These are phyloP conservation scores for Cryptococcus wingfieldii DNA, from an alignment of 1,284 basidiomycete species.

Conservation along the genomic window DNA sequence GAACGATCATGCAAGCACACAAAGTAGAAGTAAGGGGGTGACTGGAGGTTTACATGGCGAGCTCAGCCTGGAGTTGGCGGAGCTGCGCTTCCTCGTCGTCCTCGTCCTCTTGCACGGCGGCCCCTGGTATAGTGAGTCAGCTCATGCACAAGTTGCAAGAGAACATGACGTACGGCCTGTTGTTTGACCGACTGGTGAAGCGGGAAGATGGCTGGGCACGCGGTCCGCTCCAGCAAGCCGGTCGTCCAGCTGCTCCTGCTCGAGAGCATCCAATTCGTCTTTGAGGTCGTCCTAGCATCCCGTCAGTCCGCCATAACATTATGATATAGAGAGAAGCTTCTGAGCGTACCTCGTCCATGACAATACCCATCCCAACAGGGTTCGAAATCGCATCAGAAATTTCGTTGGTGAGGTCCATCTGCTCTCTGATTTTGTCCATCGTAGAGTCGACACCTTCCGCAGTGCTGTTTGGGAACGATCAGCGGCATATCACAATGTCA, in stretches of 20 bases:
- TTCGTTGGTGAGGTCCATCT: slow-evolving; percentile 91
- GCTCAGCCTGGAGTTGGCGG: slow-evolving; percentile 81
- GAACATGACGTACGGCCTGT: slow-evolving; percentile 49
- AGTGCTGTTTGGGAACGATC: slow-evolving; percentile 55
- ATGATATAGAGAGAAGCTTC: neutral
- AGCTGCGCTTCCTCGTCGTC: slow-evolving; percentile 93
- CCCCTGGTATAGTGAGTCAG: slow-evolving; percentile 1
- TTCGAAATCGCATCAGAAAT: slow-evolving; percentile 91
- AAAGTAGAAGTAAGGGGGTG: neutral
- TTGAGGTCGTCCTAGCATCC: slow-evolving; percentile 68
- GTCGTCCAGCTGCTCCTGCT: slow-evolving; percentile 86
- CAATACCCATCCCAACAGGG: slow-evolving; percentile 62
- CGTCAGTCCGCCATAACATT: neutral
- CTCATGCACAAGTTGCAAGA: neutral
- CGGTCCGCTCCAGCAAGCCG: slow-evolving; percentile 83
- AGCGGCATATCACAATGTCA: too few species aligned
- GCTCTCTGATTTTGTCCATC: slow-evolving; percentile 86
- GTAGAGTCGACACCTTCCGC: slow-evolving; percentile 88
- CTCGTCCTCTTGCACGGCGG: slow-evolving; percentile 59
- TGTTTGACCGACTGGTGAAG: slow-evolving; percentile 56
- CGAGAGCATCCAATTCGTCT: slow-evolving; percentile 80
- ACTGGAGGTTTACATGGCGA: slow-evolving; percentile 64
- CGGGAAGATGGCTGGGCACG: slow-evolving; percentile 81
- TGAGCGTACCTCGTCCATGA: slow-evolving; percentile 67
- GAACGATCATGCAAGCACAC: neutral